Evolutionary conservation across 2,329 filamentous ascomycete genomes (phyloP).

Genomic region (Aspergillus uvarum): DNA sequence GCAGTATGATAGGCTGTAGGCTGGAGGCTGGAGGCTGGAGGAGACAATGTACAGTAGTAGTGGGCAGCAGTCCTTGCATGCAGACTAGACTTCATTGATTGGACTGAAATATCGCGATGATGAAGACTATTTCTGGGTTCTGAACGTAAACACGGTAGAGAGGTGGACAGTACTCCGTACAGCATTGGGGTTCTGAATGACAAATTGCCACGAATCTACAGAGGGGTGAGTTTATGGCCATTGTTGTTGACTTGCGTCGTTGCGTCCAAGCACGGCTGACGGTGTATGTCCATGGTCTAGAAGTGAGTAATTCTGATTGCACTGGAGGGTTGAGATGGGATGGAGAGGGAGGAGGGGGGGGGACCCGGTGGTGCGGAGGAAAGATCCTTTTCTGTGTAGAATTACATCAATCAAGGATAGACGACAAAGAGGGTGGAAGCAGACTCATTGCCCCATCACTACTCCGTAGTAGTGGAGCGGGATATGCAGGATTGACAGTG

Average conservation of each 20-base stretch:
- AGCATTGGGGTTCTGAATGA: neutral
- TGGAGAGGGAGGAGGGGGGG: neutral
- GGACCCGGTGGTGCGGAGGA: neutral
- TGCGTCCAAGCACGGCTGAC: neutral
- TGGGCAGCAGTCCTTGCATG: neutral
- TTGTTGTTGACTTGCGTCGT: neutral
- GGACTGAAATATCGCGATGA: neutral
- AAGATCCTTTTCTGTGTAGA: neutral
- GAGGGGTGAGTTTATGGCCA: neutral
- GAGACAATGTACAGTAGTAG: neutral
- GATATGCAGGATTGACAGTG: constrained; percentile 18
- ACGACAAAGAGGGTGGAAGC: neutral
- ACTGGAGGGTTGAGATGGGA: constrained; percentile 1
- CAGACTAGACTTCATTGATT: neutral
- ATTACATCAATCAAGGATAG: constrained; percentile 5
- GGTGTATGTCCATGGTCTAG: neutral
- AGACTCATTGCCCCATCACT: constrained; percentile 9
- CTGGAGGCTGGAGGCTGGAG: neutral
- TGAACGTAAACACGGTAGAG: neutral
- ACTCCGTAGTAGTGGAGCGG: constrained; percentile 12
- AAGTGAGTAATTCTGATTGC: neutral
- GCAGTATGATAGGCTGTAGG: neutral
- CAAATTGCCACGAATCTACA: neutral
- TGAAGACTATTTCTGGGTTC: neutral
- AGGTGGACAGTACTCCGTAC: neutral